Base-by-base conservation (phyloP, 2,329 filamentous ascomycete species). In the Nannizziopsis arthrosporioides region DNA sequence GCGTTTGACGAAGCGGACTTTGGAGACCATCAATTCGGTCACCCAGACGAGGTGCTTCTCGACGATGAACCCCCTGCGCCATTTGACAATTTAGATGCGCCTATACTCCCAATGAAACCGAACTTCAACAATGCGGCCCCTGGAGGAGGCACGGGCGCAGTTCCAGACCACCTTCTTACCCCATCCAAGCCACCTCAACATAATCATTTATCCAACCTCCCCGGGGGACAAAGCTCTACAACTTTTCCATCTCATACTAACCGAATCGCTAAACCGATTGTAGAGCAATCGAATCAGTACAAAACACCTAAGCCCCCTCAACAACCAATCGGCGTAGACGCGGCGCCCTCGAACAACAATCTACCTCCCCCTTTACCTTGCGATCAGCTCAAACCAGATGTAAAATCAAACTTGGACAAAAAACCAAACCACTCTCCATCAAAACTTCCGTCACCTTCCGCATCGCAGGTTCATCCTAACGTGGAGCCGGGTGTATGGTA, bases 1-100 rank as follows among this genome's bases (percentile, higher is more conserved):
- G 78, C 86, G 51, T 82, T 88, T 60, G 84, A 87, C 57, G 82
- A 86, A 64, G 81, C 77, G 44, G 84, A 88, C 62, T 87, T 89
- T 59, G 80, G 76, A 42, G 81, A 84, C 6, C 68, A 74, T 8
- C 75, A 84, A 53, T 77, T 82, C 22, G 81, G 76, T 15, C 81
- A 88, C 58, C 84, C 84, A 3, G 85, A 92, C 61, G 85, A 90
- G 61, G 73, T 90, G n/a, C 66, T 75, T 27, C 64, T 89, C 42
- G 71, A 68, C 9, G 55, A 61, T 44, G 61, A 58, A 34, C 59
- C 57, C 12, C 56, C 55, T 1, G 55, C 59, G 15, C 59, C 56
- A 32, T 51, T 51, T 5, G 57, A 55, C 14, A 55, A 51, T 19
- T 48, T 51, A 14, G 55, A 56, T 22, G 52, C 52, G 3, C 34